Evolutionary conservation across 1,284 basidiomycete species (phyloP).

Genomic region (Cutaneotrichosporon sp.): DNA sequence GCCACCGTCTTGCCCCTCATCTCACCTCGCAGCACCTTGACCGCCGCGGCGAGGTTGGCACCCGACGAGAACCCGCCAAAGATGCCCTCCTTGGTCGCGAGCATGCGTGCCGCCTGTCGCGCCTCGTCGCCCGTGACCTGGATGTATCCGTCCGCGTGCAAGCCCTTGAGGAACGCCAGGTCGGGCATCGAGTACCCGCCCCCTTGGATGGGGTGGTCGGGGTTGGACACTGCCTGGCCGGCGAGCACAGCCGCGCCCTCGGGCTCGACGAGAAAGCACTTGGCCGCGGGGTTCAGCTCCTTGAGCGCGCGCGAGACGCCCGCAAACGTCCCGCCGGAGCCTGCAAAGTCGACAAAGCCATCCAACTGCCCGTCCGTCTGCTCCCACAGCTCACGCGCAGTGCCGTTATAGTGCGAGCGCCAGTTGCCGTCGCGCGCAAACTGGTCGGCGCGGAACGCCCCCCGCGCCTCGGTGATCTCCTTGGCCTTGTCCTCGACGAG

Average conservation of each 20-base stretch:
- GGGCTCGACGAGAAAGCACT: constrained; percentile 11
- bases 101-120: neutral
- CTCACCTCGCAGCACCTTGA: constrained; percentile 4
- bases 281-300: neutral
- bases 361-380: constrained; percentile 3
- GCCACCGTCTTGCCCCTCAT: constrained; percentile 10
- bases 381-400: constrained; percentile 7
- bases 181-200: constrained; percentile 10
- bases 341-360: constrained; percentile 7
- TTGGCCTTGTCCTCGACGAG: neutral
- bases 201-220: constrained; percentile 10
- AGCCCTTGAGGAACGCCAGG: neutral
- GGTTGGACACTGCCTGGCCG: neutral
- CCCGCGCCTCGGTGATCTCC: neutral
- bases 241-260: neutral
- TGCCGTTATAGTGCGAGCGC: neutral
- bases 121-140: constrained; percentile 9
- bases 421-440: constrained; percentile 6
- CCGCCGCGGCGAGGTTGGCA: constrained; percentile 7
- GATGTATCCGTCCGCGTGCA: neutral
- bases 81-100: constrained; percentile 6
- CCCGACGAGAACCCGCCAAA: constrained; percentile 11
- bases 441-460: constrained; percentile 12
- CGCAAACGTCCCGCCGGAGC: constrained; percentile 8
- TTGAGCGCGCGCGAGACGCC: neutral